Evolutionary conservation across 2,329 filamentous ascomycete genomes (phyloP).

Genomic region (Metarhizium brunneum): DNA sequence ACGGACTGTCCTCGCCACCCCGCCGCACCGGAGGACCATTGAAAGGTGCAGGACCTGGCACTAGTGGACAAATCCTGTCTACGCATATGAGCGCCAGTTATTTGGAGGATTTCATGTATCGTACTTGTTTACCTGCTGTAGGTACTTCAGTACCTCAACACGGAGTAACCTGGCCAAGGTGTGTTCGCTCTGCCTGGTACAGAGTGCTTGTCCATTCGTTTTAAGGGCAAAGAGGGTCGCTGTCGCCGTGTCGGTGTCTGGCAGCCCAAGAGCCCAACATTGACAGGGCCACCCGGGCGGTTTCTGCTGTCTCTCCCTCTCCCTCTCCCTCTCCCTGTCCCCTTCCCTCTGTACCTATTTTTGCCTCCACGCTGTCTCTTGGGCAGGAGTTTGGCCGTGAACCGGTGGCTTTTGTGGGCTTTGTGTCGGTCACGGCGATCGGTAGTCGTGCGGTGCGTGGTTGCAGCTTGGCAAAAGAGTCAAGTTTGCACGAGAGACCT

Average conservation of each 20-base stretch:
- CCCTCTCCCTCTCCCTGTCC: neutral
- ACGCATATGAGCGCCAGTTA: neutral
- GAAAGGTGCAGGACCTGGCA: neutral
- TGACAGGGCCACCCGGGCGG: neutral
- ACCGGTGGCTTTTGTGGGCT: too few species aligned
- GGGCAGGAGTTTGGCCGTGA: too few species aligned
- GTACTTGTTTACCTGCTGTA: neutral
- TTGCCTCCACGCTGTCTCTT: neutral
- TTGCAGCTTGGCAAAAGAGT: neutral
- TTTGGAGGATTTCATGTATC: neutral
- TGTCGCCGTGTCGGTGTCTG: neutral
- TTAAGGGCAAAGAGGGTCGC: neutral
- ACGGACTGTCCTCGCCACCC: neutral
- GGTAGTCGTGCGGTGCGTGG: neutral
- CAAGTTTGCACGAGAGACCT: too few species aligned
- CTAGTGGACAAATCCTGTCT: neutral
- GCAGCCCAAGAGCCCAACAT: neutral
- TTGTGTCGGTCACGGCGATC: too few species aligned
- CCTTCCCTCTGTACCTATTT: neutral
- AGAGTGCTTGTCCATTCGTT: neutral
- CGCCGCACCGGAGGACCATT: neutral
- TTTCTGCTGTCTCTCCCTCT: neutral
- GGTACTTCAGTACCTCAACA: neutral
- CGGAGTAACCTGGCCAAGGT: neutral
- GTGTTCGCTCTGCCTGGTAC: too few species aligned